A percentile compares a stretch with the other conserved stretches of the same genome.
These are phyloP conservation scores for Hericium rajendrae DNA, from an alignment of 768 basidiomycete species.

Conservation along the genomic window DNA sequence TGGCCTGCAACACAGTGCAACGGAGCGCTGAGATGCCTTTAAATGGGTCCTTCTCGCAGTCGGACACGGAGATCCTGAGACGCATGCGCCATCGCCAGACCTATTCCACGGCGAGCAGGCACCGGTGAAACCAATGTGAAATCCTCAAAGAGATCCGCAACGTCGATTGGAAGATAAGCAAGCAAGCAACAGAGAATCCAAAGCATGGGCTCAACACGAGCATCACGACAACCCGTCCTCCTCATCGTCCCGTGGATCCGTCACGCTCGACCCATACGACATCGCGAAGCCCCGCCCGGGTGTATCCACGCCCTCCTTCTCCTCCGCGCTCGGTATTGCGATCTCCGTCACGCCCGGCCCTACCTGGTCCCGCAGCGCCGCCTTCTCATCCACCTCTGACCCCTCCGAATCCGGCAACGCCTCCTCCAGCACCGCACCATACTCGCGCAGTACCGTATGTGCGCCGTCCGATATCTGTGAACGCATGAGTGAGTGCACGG, in stretches of 20 bases:
- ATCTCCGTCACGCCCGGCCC: not conserved
- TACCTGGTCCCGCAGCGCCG: not conserved
- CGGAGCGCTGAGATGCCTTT: no score
- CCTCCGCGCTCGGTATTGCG: not conserved
- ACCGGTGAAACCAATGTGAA: not conserved
- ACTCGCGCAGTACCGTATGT: not conserved
- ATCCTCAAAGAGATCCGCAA: not conserved
- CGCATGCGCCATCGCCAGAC: no score
- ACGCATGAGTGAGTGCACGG: not conserved
- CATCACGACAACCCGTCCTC: not conserved
- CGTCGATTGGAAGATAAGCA: not conserved
- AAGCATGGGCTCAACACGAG: not conserved
- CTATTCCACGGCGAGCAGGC: no score
- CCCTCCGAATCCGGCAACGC: not conserved
- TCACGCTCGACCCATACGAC: constrained; percentile 3
- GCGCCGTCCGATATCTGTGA: constrained; percentile 1
- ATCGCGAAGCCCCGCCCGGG: not conserved
- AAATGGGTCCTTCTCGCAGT: no score
- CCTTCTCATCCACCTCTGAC: not conserved
- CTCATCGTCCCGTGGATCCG: not conserved
- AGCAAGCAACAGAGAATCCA: not conserved
- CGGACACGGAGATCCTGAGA: no score
- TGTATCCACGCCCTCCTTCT: not conserved
- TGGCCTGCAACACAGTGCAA: no score
- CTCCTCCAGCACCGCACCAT: constrained; percentile 2